Conservation (phyloP, 495 filamentous ascomycete genomes). For the Trichoderma erinaceum region DNA sequence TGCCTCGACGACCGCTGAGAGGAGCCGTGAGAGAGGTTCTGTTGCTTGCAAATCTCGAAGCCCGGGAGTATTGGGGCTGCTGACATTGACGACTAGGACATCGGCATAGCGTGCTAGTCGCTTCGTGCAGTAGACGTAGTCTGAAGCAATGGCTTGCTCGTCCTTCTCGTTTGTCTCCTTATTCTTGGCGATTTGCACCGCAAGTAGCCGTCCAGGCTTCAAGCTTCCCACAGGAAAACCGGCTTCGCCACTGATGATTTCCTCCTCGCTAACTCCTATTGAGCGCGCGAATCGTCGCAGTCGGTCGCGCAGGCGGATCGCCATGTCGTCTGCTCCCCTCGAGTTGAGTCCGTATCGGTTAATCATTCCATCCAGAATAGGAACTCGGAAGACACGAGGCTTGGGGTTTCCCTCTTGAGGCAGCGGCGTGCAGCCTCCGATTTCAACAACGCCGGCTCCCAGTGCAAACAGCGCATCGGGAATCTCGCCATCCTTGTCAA, state of each 20-base stretch:
- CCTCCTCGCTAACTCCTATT: slow-evolving; percentile 61
- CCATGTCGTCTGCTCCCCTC: slow-evolving; percentile 79
- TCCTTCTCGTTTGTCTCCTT: slow-evolving; percentile 79
- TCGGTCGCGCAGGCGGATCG: slow-evolving; percentile 68
- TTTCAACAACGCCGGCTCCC: slow-evolving; percentile 77
- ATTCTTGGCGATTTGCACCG: slow-evolving; percentile 98
- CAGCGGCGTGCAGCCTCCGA: slow-evolving; percentile 80
- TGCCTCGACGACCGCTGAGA: slow-evolving; percentile 75
- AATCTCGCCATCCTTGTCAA: slow-evolving; percentile 90
- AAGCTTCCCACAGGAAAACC: slow-evolving; percentile 66
- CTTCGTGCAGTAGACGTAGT: slow-evolving; percentile 83
- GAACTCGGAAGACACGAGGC: slow-evolving; percentile 81
- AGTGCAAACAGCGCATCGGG: slow-evolving; percentile 74
- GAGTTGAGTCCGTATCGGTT: slow-evolving; percentile 96
- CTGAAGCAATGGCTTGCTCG: slow-evolving; percentile 70
- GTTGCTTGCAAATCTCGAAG: slow-evolving; percentile 75
- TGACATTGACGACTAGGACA: slow-evolving; percentile 93
- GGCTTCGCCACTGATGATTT: slow-evolving; percentile 64
- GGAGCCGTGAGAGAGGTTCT: slow-evolving; percentile 70
- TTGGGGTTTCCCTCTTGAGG: slow-evolving; percentile 82
- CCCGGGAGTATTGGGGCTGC: slow-evolving; percentile 90
- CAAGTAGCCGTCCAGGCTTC: slow-evolving; percentile 63
- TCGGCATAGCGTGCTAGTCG: slow-evolving; percentile 80
- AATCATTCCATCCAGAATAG: slow-evolving; percentile 75
- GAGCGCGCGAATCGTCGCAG: slow-evolving; percentile 68